These are phyloP conservation scores for Artemisia annua DNA, from an alignment of 129 eudicot species.

Conservation along the genomic window DNA sequence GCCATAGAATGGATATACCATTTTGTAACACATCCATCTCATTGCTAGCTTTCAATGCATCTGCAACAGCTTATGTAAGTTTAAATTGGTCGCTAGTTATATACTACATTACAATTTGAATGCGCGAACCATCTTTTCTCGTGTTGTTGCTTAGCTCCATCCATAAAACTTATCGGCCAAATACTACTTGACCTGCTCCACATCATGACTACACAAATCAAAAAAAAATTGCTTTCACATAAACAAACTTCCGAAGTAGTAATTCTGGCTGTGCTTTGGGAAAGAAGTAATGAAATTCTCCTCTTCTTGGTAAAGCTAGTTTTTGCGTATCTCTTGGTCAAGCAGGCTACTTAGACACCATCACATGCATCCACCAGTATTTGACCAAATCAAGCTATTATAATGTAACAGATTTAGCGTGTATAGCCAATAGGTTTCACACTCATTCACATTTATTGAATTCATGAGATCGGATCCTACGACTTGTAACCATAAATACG, in stretches of 20 bases:
- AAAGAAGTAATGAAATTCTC: not conserved
- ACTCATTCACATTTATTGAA: not conserved
- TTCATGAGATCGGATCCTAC: not conserved
- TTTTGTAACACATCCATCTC: no score
- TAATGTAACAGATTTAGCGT: not conserved
- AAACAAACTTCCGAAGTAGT: not conserved
- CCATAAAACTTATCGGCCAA: no score
- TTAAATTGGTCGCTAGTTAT: no score
- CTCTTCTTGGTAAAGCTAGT: not conserved
- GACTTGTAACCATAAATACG: not conserved
- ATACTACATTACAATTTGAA: no score
- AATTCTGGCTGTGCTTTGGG: not conserved
- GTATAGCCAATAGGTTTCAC: not conserved
- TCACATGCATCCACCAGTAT: constrained; percentile 1
- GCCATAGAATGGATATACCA: no score
- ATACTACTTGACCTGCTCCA: no score
- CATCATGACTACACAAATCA: no score
- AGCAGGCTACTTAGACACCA: not conserved
- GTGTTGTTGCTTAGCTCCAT: no score
- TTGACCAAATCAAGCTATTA: not conserved
- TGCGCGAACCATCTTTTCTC: no score
- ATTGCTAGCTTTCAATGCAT: no score
- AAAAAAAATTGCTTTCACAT: no score
- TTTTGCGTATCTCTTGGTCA: not conserved
- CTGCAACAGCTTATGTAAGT: no score